Conservation (phyloP, 2,329 filamentous ascomycete genomes). For the Neopestalotiopsis sp. region DNA sequence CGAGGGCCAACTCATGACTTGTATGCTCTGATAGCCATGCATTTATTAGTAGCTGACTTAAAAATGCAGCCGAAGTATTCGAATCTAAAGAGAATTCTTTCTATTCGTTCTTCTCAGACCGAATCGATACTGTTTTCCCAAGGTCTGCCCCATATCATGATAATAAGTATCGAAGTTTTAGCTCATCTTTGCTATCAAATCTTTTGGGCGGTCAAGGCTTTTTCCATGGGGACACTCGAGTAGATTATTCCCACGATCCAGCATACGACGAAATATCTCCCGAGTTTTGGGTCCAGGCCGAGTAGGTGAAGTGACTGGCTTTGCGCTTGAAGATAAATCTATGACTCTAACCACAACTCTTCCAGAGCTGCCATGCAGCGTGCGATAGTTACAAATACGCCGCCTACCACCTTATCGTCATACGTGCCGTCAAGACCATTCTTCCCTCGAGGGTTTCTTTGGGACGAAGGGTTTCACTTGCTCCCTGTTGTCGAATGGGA, state of each 20-base stretch:
- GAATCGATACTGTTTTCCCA: conserved; percentile 58
- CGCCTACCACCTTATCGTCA: conserved; percentile 84
- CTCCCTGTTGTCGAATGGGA: conserved; percentile 90
- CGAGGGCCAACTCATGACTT: neutral
- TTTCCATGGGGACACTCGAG: conserved; percentile 83
- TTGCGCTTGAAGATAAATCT: no score
- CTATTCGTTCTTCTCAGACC: neutral
- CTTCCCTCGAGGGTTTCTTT: conserved; percentile 91
- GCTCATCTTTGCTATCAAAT: conserved; percentile 88
- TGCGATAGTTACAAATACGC: conserved; percentile 70
- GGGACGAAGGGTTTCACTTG: conserved; percentile 95
- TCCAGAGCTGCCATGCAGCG: conserved; percentile 65
- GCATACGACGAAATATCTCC: conserved; percentile 93
- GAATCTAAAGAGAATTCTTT: neutral
- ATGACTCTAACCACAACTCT: neutral
- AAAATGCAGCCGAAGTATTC: neutral
- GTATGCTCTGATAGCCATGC: neutral
- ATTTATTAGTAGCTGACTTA: neutral
- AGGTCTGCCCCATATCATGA: conserved; percentile 75
- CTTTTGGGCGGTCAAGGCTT: conserved; percentile 89
- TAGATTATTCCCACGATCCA: conserved; percentile 82
- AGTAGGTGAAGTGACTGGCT: conserved; percentile 30
- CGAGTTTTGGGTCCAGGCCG: conserved; percentile 89
- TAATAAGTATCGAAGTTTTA: conserved; percentile 75
- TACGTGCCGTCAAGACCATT: conserved; percentile 87